These are phyloP conservation scores for Schizochytrium sp. DNA, from an alignment of 108 stramenopile genomes.

Conservation along the genomic window DNA sequence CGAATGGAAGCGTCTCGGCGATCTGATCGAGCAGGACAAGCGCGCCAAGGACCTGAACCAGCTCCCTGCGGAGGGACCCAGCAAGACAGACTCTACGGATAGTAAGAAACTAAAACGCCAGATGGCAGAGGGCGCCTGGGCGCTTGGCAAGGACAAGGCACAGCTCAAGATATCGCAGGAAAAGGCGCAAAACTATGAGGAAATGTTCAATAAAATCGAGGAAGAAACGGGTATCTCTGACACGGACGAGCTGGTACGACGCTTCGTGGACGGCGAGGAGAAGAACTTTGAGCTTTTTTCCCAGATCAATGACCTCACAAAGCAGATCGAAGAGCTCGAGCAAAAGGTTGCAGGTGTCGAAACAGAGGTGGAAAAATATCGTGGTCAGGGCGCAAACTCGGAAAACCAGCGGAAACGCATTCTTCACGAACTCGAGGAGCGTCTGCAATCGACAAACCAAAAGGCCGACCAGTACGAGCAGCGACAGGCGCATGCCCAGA, in stretches of 20 bases:
- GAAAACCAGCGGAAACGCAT: slow-evolving; percentile 54
- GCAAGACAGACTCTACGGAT: background rate
- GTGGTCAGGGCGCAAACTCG: slow-evolving; percentile 45
- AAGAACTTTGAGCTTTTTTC: slow-evolving; percentile 55
- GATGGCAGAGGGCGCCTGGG: background rate
- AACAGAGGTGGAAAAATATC: slow-evolving; percentile 52
- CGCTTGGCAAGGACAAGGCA: slow-evolving; percentile 10
- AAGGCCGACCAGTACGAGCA: slow-evolving; percentile 46
- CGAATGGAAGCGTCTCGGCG: slow-evolving; percentile 46
- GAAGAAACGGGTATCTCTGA: slow-evolving; percentile 43
- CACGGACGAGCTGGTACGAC: slow-evolving; percentile 47
- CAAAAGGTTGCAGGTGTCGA: slow-evolving; percentile 38
- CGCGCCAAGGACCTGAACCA: background rate
- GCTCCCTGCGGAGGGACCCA: slow-evolving; percentile 8
- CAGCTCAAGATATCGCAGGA: slow-evolving; percentile 23
- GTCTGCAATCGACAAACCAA: slow-evolving; percentile 31
- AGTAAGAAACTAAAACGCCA: background rate
- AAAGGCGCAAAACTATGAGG: slow-evolving; percentile 29
- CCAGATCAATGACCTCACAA: slow-evolving; percentile 52
- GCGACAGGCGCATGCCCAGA: slow-evolving; percentile 28
- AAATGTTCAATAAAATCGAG: slow-evolving; percentile 34
- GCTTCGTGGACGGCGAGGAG: slow-evolving; percentile 52
- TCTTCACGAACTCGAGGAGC: slow-evolving; percentile 44
- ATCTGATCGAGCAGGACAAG: slow-evolving; percentile 43
- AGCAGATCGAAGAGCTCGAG: slow-evolving; percentile 50